phyloP scores from a whole-genome alignment of 192 early-diverging fungal genomes.

The Coemansia guatemalensis region DNA sequence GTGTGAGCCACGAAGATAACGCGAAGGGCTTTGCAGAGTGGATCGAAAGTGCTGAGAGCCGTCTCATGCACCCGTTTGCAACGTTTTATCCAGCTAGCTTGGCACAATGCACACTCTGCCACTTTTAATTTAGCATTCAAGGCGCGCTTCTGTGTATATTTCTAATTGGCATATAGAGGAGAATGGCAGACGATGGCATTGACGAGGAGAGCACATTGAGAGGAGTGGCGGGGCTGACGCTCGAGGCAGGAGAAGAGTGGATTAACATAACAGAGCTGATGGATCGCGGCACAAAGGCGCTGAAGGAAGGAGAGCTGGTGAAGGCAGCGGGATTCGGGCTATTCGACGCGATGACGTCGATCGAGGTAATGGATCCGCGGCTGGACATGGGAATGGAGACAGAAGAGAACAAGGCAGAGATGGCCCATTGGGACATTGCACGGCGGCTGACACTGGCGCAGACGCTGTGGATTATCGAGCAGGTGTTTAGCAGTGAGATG shows the following conservation, averaged over 20 bases:
- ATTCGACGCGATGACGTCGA: conserved; percentile 38
- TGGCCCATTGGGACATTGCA: conserved; percentile 31
- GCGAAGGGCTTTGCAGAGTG: too few relatives aligned
- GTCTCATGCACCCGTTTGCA: too few relatives aligned
- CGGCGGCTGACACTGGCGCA: conserved; percentile 18
- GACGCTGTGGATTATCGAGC: conserved; percentile 30
- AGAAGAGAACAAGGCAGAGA: conserved; percentile 17
- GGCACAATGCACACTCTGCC: too few relatives aligned
- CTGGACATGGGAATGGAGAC: conserved; percentile 51
- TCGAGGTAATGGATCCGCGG: conserved; percentile 48
- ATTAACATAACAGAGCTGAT: conserved; percentile 35
- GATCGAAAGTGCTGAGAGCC: too few relatives aligned
- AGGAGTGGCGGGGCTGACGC: conserved; percentile 2
- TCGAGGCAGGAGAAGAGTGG: conserved; percentile 16
- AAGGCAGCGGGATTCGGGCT: conserved; percentile 18
- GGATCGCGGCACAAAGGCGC: conserved; percentile 5
- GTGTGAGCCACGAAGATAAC: too few relatives aligned
- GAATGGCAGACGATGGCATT: neutral
- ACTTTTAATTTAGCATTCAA: too few relatives aligned
- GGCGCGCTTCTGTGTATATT: neutral
- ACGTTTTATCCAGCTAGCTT: too few relatives aligned
- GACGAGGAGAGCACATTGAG: neutral
- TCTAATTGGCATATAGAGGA: neutral
- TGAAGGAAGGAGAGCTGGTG: conserved; percentile 34
- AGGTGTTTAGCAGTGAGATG: conserved; percentile 44